phyloP scores from a whole-genome alignment of 139 green algal genomes.

The Coccomyxa sp. region DNA sequence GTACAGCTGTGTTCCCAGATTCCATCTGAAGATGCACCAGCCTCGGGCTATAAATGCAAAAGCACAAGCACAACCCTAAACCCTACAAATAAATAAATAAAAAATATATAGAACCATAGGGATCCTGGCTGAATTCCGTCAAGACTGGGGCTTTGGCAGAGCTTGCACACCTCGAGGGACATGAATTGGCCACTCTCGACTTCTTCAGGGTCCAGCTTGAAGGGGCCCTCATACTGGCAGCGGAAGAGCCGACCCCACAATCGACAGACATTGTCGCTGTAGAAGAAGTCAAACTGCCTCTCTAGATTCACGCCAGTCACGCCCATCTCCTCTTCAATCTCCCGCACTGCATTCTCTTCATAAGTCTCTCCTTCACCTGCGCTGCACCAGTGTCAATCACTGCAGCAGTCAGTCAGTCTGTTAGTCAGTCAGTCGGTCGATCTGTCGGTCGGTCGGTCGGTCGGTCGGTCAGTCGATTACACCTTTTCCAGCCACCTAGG shows the following conservation, averaged over 20 bases:
- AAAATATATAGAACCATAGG: not conserved
- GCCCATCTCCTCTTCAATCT: constrained; percentile 27
- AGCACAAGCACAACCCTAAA: not conserved
- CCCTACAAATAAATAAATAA: no score
- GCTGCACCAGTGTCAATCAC: not conserved
- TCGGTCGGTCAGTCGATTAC: no score
- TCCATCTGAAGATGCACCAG: no score
- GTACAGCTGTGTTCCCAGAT: not conserved
- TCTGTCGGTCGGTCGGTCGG: no score
- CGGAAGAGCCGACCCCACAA: constrained; percentile 10
- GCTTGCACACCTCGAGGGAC: constrained; percentile 5
- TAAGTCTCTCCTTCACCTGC: constrained; percentile 17
- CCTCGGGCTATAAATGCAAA: no score
- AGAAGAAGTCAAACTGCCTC: constrained; percentile 16
- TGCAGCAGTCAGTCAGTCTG: no score
- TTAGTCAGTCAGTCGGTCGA: no score
- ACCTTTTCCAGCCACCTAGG: no score
- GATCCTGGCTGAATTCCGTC: not conserved
- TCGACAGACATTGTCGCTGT: not conserved
- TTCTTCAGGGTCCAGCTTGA: constrained; percentile 16
- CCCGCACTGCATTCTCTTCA: constrained; percentile 15
- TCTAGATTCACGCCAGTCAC: constrained; percentile 1
- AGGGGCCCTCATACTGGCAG: constrained; percentile 11
- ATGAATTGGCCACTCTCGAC: constrained; percentile 14
- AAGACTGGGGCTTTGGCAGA: not conserved